Percentiles rank a stretch among this genome's conserved stretches.
phyloP scores from a whole-genome alignment of 257 asterid genomes.

The Datura wrightii region DNA sequence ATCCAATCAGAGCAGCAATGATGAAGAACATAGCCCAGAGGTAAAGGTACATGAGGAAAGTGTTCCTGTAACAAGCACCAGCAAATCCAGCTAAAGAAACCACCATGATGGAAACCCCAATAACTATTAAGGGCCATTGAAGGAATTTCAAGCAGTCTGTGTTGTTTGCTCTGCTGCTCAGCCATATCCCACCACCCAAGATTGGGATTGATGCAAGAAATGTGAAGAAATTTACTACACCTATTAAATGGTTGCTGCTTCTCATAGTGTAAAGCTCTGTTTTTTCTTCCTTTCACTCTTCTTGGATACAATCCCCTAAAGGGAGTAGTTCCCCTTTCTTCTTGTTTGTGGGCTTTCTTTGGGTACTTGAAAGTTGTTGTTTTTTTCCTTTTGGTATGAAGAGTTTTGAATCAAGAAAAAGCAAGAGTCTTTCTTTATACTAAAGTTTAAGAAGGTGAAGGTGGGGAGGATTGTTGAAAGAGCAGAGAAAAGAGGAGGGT shows the following conservation, averaged over 20 bases:
- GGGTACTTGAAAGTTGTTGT: neutral
- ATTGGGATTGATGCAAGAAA: slow-evolving; percentile 77
- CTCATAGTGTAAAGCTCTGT: slow-evolving; percentile 48
- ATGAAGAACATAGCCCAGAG: slow-evolving; percentile 84
- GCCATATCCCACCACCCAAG: slow-evolving; percentile 91
- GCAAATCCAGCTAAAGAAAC: slow-evolving; percentile 86
- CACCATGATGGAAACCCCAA: slow-evolving; percentile 78
- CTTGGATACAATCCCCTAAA: no score
- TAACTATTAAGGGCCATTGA: slow-evolving; percentile 84
- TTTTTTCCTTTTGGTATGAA: neutral
- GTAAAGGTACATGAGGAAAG: slow-evolving; percentile 83
- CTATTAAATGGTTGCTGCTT: slow-evolving; percentile 71
- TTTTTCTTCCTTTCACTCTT: neutral
- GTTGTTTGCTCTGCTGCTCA: slow-evolving; percentile 84
- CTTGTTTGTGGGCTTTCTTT: neutral
- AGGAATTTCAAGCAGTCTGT: slow-evolving; percentile 87
- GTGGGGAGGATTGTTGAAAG: neutral
- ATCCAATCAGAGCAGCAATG: slow-evolving; percentile 69
- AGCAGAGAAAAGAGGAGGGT: slow-evolving; percentile 1
- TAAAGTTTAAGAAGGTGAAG: neutral
- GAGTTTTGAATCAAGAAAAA: neutral
- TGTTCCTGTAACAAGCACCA: slow-evolving; percentile 88
- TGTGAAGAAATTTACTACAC: slow-evolving; percentile 61
- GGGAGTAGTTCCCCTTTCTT: no score
- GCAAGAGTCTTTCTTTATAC: neutral